Percentiles rank a stretch among this genome's conserved stretches.
phyloP scores from a whole-genome alignment of 257 asterid genomes.

The Petunia axillaris region DNA sequence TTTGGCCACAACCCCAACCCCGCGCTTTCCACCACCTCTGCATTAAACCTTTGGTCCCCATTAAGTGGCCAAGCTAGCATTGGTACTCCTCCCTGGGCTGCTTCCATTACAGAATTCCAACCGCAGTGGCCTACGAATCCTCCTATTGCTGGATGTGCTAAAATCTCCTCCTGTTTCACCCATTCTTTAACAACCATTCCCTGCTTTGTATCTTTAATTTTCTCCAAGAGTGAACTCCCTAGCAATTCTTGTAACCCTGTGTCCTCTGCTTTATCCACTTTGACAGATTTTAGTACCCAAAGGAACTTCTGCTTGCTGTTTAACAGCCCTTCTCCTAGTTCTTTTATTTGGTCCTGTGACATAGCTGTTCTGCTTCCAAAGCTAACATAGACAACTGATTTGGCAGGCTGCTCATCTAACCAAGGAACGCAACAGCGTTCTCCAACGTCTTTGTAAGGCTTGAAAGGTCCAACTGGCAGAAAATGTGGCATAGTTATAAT shows the following conservation, averaged over 20 bases:
- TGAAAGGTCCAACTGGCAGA: slow-evolving; percentile 22
- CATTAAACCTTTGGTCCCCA: slow-evolving; percentile 52
- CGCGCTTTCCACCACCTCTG: slow-evolving; percentile 37
- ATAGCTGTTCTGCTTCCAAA: slow-evolving; percentile 39
- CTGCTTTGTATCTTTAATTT: slow-evolving; percentile 24
- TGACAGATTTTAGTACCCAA: slow-evolving; percentile 30
- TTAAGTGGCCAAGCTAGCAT: slow-evolving; percentile 52
- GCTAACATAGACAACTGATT: slow-evolving; percentile 39
- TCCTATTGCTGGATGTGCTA: slow-evolving; percentile 50
- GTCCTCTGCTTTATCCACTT: background rate
- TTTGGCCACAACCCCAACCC: slow-evolving; percentile 41
- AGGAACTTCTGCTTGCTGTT: slow-evolving; percentile 31
- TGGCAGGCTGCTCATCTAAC: slow-evolving; percentile 37
- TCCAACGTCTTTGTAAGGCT: background rate
- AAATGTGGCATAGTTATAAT: slow-evolving; percentile 30
- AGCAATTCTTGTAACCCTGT: slow-evolving; percentile 20
- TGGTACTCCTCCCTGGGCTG: slow-evolving; percentile 43
- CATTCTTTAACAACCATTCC: slow-evolving; percentile 28
- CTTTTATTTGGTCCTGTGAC: slow-evolving; percentile 36
- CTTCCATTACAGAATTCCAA: slow-evolving; percentile 50
- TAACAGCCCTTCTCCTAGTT: slow-evolving; percentile 35
- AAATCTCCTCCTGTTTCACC: slow-evolving; percentile 27
- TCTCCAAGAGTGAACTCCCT: slow-evolving; percentile 23
- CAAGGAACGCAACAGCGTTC: slow-evolving; percentile 32
- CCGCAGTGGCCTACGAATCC: slow-evolving; percentile 47